These are phyloP conservation scores for Populus hybrid DNA, from an alignment of 441 rosid species.

Conservation along the genomic window DNA sequence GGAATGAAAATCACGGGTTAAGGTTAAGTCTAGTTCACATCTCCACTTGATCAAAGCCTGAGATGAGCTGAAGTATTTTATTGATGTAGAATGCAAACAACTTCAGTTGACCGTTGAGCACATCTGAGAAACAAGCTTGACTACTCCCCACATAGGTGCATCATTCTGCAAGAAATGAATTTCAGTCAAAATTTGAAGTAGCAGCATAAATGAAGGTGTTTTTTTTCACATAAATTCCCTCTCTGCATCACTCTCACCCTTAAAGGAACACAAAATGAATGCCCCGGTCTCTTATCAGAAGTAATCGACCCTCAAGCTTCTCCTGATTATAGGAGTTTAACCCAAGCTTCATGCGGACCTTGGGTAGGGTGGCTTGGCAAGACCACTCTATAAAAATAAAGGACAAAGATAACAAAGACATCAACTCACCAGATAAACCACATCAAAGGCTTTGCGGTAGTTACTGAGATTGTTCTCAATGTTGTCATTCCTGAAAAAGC, in stretches of 20 bases:
- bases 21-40: background rate
- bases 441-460: slow-evolving; percentile 67
- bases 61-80: background rate
- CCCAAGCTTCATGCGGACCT: background rate
- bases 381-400: background rate
- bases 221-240: background rate
- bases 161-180: slow-evolving; percentile 49
- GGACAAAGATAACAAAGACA: background rate
- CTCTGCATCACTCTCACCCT: background rate
- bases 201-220: background rate
- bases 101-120: slow-evolving; percentile 39
- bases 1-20: background rate
- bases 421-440: slow-evolving; percentile 66
- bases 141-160: slow-evolving; percentile 69
- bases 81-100: slow-evolving; percentile 13
- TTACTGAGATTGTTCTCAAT: slow-evolving; percentile 50
- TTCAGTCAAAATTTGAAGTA: slow-evolving; percentile 1
- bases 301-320: background rate
- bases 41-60: background rate
- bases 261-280: background rate
- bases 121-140: slow-evolving; percentile 55
- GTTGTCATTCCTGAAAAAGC: slow-evolving; percentile 63
- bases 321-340: background rate
- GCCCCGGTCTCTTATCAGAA: background rate
- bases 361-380: background rate